phyloP scores from a whole-genome alignment of 352 stramenopile genomes.

The Globisporangium camurandrum region DNA sequence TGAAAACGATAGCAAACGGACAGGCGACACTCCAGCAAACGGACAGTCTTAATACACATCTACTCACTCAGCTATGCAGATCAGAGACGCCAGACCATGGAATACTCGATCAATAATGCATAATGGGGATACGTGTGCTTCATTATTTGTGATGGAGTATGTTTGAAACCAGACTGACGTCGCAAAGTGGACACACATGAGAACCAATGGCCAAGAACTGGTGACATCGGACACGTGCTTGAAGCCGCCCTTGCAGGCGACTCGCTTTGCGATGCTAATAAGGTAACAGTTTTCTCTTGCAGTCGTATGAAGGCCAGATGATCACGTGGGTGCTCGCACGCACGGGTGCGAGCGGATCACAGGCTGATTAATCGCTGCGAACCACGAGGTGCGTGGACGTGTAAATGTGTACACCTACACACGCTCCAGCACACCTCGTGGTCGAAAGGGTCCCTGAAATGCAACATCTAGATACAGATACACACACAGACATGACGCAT shows the following conservation, averaged over 20 bases:
- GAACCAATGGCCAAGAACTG: slow-evolving; percentile 77
- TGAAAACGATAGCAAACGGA: neutral
- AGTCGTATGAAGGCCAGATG: slow-evolving; percentile 87
- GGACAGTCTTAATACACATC: slow-evolving; percentile 9
- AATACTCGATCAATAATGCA: slow-evolving; percentile 5
- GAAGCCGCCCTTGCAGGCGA: too few species aligned
- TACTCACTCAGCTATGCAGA: neutral
- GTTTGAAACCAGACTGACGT: slow-evolving; percentile 86
- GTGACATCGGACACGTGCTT: slow-evolving; percentile 46
- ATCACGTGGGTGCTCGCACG: slow-evolving; percentile 35
- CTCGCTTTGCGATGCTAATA: slow-evolving; percentile 78
- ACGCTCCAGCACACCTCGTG: neutral
- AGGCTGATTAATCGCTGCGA: slow-evolving; percentile 89
- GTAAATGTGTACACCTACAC: neutral
- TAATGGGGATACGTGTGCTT: neutral
- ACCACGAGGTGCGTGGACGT: neutral
- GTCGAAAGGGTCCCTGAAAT: slow-evolving; percentile 3
- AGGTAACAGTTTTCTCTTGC: slow-evolving; percentile 76
- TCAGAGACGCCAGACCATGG: neutral
- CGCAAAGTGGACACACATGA: slow-evolving; percentile 54
- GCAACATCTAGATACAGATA: slow-evolving; percentile 11
- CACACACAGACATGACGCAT: slow-evolving; percentile 1
- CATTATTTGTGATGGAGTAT: slow-evolving; percentile 20
- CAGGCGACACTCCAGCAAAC: neutral
- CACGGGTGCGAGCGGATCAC: slow-evolving; percentile 32